Evolutionary conservation across 345 rosid species (phyloP), one percentile per base, ranked within the genome.

Genomic region (Camelina laxa): DNA sequence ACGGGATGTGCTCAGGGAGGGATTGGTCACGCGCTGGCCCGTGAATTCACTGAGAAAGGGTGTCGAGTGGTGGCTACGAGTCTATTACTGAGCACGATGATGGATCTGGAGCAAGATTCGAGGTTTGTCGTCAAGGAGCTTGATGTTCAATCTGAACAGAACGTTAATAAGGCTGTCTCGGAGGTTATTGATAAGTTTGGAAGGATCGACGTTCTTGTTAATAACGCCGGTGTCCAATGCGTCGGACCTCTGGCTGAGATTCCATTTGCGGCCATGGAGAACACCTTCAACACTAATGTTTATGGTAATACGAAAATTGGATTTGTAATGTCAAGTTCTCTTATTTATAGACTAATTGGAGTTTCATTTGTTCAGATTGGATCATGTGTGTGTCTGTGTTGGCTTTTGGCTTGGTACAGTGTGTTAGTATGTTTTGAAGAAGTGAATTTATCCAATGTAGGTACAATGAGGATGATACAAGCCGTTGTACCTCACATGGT

Each of bases 401-500:
- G 5, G 30, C 30, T 27, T 27, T 27, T 27, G 30, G 30, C 5
- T 27, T 27, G 30, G 30, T 27, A 27, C 5, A 4, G 5, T 27
- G 30, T 27, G 30, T 4, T 27, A 39, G 42, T 9, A 38, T 38
- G 42, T 38, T 10, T 13, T 50, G 27, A 20, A 50, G 2, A 33
- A 33, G 36, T 33, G 9, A 33, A 27, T 27, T 24, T 62, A 17
- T 35, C 5, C 9, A 15, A 60, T 56, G 68, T 59, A 91, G 96
- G 98, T 76, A 33, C 96, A 9, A 75, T 89, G 80, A 89, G 98
- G 78, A 42, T 94, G 86, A 82, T 89, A 63, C 98, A 91, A 83
- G 90, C 93, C 54, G 96, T 87, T 57, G 91, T 85, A 19, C 95
- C 95, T 69, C 92, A 86, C 82, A 90, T 94, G 97, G 93, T 87